Conservation (phyloP, 1,139 yeast species). For the Kluyveromyces sp. region DNA sequence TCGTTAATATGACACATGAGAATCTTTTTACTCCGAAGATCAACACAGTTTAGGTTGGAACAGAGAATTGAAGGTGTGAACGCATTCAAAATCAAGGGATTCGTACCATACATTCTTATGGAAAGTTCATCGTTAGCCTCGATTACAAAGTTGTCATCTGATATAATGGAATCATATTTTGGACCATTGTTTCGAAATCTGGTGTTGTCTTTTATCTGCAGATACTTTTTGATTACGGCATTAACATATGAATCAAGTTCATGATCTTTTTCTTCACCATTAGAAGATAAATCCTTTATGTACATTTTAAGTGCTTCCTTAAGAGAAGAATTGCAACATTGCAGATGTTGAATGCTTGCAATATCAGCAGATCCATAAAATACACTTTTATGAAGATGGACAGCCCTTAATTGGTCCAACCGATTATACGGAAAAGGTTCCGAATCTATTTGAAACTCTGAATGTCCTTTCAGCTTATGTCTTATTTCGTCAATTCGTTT, state of each 20-base stretch:
- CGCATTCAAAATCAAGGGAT: constrained; percentile 38
- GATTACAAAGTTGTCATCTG: neutral
- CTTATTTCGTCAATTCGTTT: no score
- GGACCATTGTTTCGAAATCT: constrained; percentile 13
- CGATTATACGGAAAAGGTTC: no score
- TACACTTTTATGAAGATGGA: no score
- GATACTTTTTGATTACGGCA: neutral
- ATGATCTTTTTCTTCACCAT: neutral
- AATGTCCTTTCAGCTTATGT: no score
- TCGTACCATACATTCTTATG: constrained; percentile 11
- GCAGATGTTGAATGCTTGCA: no score
- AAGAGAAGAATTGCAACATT: no score
- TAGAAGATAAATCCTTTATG: neutral
- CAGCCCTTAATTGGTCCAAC: no score
- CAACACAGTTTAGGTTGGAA: neutral
- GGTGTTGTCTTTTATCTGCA: constrained; percentile 4
- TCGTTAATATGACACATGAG: constrained; percentile 43
- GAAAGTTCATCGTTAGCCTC: neutral
- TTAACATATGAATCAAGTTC: neutral
- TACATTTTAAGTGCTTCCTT: no score
- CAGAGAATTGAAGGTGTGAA: constrained; percentile 38
- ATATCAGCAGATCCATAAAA: no score
- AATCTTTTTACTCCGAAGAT: constrained; percentile 33
- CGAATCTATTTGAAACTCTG: no score
- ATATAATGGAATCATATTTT: constrained; percentile 8